Base-by-base conservation (phyloP, 2,329 filamentous ascomycete genomes). In the Cordyceps cicadae region DNA sequence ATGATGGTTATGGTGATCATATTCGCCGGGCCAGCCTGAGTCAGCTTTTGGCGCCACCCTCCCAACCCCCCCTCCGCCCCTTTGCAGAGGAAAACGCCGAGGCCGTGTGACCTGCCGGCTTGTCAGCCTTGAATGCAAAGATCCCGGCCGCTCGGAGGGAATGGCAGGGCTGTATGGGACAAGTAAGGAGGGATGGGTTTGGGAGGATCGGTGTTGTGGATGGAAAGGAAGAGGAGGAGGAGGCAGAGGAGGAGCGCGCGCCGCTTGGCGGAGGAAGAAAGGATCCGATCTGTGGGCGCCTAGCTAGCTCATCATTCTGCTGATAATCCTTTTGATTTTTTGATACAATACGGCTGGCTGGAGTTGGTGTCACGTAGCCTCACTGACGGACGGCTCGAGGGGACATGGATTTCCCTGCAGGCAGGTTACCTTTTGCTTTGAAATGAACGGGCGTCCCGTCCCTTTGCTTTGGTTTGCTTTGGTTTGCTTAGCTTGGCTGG, bases 121-220 rank as follows among this genome's bases (percentile, higher is more conserved):
- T 48, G 57, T 59, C 57, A 59, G 57, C 57, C 46, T 58, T 41
- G 55, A 41, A 12, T 26, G n/a, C 14, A 24, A 45, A 45, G 45
- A 52, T 41, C 34, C n/a, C n/a, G 45, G 15, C 37, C 24, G 37
- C 15, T 37, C 11, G 14, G 34, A 37, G 34, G 48, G 26, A 8
- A 21, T 21, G 49, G 48, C 12, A 54, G 19, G 21, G 56, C 29
- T 29, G 5, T 9, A 37, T 11, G 1, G 34, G 34, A 37, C 4
- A 14, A 43, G 2, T 24, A 24, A 24, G 24, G 39, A 15, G 5
- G 21, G n/a, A 41, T 39, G 53, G 34, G 53, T 53, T 49, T 9
- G 34, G 34, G 2, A 37, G 11, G 34, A 8, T 7, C 3, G 29
- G 29, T 29, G 7, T 29, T 29, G 7, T 29, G 34, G 34, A 37